Evolutionary conservation across 176 grass and related monocot species (phyloP).

Genomic region (Carex cristatella): DNA sequence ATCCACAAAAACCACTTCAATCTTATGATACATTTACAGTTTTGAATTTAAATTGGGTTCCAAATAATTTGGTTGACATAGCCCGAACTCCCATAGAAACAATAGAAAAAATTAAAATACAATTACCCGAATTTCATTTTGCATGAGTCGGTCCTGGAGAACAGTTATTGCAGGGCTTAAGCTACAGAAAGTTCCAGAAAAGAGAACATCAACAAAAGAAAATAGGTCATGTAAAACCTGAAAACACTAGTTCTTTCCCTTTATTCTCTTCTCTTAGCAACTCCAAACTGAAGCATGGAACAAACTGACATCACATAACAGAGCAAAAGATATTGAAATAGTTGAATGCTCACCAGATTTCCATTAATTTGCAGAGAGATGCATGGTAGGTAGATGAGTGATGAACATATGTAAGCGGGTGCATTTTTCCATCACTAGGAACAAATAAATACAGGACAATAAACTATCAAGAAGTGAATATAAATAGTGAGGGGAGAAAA

Average conservation of each 20-base stretch:
- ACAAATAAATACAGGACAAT: conserved; percentile 9
- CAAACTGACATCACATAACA: background rate
- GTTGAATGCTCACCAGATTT: conserved; percentile 56
- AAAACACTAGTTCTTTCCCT: background rate
- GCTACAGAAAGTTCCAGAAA: conserved; percentile 34
- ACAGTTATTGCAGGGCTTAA: conserved; percentile 67
- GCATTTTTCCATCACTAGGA: conserved; percentile 76
- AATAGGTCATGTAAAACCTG: conserved; percentile 1
- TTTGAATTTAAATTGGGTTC: background rate
- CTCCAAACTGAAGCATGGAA: conserved; percentile 16
- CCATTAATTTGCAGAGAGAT: conserved; percentile 95
- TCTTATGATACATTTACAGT: background rate
- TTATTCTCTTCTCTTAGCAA: background rate
- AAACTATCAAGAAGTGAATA: background rate
- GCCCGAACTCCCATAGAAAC: background rate
- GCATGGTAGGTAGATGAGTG: conserved; percentile 86
- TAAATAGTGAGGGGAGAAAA: background rate
- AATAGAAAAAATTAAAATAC: background rate
- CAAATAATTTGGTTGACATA: background rate
- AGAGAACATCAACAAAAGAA: background rate
- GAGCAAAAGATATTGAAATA: background rate
- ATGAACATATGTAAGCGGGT: conserved; percentile 88
- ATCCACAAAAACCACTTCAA: background rate
- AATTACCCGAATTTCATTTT: conserved; percentile 93
- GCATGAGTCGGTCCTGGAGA: conserved; percentile 71